A percentile compares a stretch with the other conserved stretches of the same genome.
phyloP scores from a whole-genome alignment of 306 rosid genomes.

The Inga oerstediana region DNA sequence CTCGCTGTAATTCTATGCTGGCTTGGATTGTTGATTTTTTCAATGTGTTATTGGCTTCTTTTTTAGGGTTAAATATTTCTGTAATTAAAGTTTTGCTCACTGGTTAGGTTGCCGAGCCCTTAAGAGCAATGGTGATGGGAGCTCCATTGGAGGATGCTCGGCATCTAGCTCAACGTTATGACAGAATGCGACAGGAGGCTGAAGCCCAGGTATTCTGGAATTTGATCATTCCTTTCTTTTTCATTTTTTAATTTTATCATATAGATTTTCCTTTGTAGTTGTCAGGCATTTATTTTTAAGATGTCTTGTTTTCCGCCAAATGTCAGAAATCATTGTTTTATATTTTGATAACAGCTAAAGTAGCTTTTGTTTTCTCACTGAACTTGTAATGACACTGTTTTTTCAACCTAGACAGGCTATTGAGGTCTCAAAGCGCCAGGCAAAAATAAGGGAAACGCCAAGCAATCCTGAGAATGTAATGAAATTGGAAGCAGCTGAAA shows the following conservation, averaged over 20 bases:
- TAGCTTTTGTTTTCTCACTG: slow-evolving; percentile 11
- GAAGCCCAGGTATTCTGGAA: slow-evolving; percentile 79
- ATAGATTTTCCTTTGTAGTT: slow-evolving; percentile 1
- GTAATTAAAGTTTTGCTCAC: slow-evolving; percentile 31
- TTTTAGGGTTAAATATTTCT: slow-evolving; percentile 16
- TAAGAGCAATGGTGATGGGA: slow-evolving; percentile 94
- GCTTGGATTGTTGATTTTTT: neutral
- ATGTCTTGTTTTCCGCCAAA: neutral
- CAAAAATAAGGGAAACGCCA: slow-evolving; percentile 80
- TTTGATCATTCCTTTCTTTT: slow-evolving; percentile 21
- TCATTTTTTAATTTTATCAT: neutral
- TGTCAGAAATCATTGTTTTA: neutral
- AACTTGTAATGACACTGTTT: slow-evolving; percentile 44
- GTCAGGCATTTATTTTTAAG: neutral
- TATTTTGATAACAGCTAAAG: neutral
- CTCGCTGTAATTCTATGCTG: neutral
- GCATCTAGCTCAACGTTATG: slow-evolving; percentile 95
- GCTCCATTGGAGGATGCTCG: slow-evolving; percentile 96
- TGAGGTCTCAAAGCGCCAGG: slow-evolving; percentile 91
- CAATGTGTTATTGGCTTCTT: slow-evolving; percentile 2
- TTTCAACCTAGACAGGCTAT: slow-evolving; percentile 92
- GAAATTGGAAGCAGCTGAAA: slow-evolving; percentile 90
- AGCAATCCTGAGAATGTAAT: slow-evolving; percentile 71
- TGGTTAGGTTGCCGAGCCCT: slow-evolving; percentile 87
- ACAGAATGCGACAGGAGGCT: slow-evolving; percentile 92